Percentiles rank a stretch among this genome's conserved stretches.
phyloP scores from a whole-genome alignment of 768 basidiomycete species.

The Coprinopsis cinerea region DNA sequence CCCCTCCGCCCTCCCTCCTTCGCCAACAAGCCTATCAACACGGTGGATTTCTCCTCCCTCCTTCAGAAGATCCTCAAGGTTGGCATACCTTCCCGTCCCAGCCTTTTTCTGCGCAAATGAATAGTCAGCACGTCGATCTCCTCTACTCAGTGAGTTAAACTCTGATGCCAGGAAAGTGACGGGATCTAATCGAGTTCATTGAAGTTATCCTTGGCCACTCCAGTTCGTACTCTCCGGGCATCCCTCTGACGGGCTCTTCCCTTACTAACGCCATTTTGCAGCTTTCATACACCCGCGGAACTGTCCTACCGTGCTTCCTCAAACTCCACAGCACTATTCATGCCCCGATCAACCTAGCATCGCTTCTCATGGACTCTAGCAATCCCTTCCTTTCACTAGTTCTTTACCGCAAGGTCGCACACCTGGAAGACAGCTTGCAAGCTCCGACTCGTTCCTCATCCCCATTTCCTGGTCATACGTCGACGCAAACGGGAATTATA shows the following conservation, averaged over 20 bases:
- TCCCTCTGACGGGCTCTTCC: not conserved
- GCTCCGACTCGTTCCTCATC: not conserved
- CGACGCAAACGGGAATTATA: not conserved
- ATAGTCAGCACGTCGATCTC: not conserved
- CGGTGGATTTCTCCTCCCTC: conserved; percentile 15
- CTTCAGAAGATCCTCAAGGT: conserved; percentile 18
- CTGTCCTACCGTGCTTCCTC: conserved; percentile 20
- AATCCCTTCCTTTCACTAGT: not conserved
- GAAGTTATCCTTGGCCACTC: conserved; percentile 21
- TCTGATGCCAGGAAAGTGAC: too few relatives aligned
- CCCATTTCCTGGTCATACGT: not conserved
- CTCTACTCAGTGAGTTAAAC: conserved; percentile 5
- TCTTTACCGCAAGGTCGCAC: not conserved
- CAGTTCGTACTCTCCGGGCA: conserved; percentile 12
- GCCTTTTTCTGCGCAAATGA: conserved; percentile 5
- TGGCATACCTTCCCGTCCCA: conserved; percentile 13
- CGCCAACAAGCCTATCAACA: conserved; percentile 19
- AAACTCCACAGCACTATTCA: conserved; percentile 9
- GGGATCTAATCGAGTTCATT: not conserved
- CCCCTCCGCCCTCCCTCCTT: conserved; percentile 15
- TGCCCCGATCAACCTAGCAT: conserved; percentile 8
- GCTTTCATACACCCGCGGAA: conserved; percentile 20
- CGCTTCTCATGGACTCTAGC: not conserved
- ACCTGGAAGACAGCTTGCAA: not conserved
- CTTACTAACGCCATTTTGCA: not conserved